These are phyloP conservation scores for Cordyceps farinosa DNA, from an alignment of 2,329 filamentous ascomycete genomes.

Conservation along the genomic window DNA sequence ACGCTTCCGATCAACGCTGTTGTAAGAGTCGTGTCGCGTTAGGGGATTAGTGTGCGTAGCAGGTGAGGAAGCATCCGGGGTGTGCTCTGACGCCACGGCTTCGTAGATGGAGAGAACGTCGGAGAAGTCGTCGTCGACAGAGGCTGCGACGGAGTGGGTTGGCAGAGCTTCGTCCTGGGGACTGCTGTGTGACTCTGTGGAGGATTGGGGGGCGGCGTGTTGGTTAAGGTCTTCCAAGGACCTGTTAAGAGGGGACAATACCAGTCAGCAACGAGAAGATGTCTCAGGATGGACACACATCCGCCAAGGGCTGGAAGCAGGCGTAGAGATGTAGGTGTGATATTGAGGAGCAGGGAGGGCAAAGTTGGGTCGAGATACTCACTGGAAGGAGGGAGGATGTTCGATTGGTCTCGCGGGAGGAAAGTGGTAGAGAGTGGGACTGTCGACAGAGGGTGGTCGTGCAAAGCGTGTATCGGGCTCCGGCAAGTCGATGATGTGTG, in stretches of 20 bases:
- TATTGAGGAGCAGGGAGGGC: neutral
- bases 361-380: conserved; percentile 6
- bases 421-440: conserved; percentile 61
- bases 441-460: conserved; percentile 55
- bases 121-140: conserved; percentile 31
- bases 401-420: conserved; percentile 27
- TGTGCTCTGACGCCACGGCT: conserved; percentile 30
- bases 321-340: neutral
- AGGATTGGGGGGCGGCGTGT: conserved; percentile 18
- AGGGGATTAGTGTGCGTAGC: conserved; percentile 22
- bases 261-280: conserved; percentile 26
- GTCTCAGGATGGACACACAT: neutral
- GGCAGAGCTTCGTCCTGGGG: conserved; percentile 26
- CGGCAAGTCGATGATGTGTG: conserved; percentile 38
- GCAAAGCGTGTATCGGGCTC: conserved; percentile 52
- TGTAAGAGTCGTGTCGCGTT: conserved; percentile 25
- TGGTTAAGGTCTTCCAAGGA: conserved; percentile 19
- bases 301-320: neutral
- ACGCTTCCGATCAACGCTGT: conserved; percentile 33
- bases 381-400: conserved; percentile 12
- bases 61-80: conserved; percentile 27
- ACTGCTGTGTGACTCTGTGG: conserved; percentile 36
- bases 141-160: neutral
- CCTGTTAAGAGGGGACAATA: conserved; percentile 26
- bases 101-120: conserved; percentile 43